Conservation (phyloP, 495 filamentous ascomycete genomes). For the Penicillium waksmanii region DNA sequence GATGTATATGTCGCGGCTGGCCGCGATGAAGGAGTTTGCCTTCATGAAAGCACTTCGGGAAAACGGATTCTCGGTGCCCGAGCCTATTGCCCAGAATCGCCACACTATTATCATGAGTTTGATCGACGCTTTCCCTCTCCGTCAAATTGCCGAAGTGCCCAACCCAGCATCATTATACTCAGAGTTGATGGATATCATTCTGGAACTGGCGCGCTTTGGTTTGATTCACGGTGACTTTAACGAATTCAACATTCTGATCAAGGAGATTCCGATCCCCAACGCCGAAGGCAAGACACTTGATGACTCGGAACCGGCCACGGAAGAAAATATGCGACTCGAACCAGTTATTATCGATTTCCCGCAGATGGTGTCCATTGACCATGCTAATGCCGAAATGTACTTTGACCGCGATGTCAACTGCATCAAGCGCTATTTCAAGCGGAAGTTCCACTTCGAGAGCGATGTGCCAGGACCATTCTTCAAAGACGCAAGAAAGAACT, state of each 20-base stretch:
- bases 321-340: constrained; percentile 41
- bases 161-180: constrained; percentile 82
- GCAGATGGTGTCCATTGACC: constrained; percentile 96
- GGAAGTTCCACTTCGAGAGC: constrained; percentile 84
- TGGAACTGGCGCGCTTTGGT: constrained; percentile 82
- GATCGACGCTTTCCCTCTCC: constrained; percentile 84
- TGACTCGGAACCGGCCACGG: constrained; percentile 31
- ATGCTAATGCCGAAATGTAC: constrained; percentile 89
- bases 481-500: constrained; percentile 75
- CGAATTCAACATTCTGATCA: constrained; percentile 97
- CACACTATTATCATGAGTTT: constrained; percentile 96
- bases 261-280: constrained; percentile 61
- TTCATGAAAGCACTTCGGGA: constrained; percentile 86
- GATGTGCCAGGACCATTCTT: constrained; percentile 85
- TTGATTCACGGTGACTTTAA: constrained; percentile 99
- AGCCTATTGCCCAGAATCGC: constrained; percentile 81
- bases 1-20: constrained; percentile 96
- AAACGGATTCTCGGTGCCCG: constrained; percentile 86
- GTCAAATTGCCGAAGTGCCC: constrained; percentile 78
- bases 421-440: constrained; percentile 88
- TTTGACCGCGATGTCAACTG: constrained; percentile 95
- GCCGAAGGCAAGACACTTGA: constrained; percentile 40
- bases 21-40: constrained; percentile 87
- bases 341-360: constrained; percentile 97
- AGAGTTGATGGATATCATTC: constrained; percentile 83